phyloP scores from a whole-genome alignment of 495 filamentous ascomycete species.

The Hypoxylon crocopeplum region DNA sequence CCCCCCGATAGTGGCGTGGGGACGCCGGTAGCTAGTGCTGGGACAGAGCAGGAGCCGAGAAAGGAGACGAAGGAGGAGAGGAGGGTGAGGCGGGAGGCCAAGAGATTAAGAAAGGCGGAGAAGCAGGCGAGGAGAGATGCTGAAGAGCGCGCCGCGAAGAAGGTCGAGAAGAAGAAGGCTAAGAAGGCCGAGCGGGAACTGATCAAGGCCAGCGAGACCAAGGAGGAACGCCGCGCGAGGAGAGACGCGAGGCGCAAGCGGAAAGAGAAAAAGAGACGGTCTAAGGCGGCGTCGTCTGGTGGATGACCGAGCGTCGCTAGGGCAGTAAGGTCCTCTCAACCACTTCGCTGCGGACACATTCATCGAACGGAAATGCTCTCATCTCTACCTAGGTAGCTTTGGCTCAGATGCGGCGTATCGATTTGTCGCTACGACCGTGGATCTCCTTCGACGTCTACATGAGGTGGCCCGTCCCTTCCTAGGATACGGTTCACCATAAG shows the following conservation, averaged over 20 bases:
- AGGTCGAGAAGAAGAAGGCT: conserved; percentile 42
- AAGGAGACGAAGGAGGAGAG: conserved; percentile 37
- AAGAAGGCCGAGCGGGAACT: conserved; percentile 41
- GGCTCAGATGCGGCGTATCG: no score
- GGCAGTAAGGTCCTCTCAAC: no score
- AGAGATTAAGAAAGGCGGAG: conserved; percentile 46
- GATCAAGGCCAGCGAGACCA: conserved; percentile 43
- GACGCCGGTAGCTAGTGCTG: conserved; percentile 37
- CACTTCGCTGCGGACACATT: no score
- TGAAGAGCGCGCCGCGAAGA: conserved; percentile 25
- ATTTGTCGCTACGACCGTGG: not conserved
- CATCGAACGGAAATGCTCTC: no score
- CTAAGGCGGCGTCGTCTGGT: conserved; percentile 15
- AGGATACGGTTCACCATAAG: not conserved
- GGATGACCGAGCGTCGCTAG: conserved; percentile 2
- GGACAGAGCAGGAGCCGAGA: not conserved
- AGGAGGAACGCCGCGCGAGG: conserved; percentile 45
- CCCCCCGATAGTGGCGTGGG: conserved; percentile 41
- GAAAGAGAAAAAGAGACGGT: conserved; percentile 51
- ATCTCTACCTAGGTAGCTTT: no score
- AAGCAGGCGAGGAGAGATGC: conserved; percentile 43
- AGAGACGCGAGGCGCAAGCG: conserved; percentile 44
- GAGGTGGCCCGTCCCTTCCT: no score
- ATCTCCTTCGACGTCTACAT: not conserved
- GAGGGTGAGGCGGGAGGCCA: conserved; percentile 47